Conservation (phyloP, 768 basidiomycete species). For the Mycena vitilis region DNA sequence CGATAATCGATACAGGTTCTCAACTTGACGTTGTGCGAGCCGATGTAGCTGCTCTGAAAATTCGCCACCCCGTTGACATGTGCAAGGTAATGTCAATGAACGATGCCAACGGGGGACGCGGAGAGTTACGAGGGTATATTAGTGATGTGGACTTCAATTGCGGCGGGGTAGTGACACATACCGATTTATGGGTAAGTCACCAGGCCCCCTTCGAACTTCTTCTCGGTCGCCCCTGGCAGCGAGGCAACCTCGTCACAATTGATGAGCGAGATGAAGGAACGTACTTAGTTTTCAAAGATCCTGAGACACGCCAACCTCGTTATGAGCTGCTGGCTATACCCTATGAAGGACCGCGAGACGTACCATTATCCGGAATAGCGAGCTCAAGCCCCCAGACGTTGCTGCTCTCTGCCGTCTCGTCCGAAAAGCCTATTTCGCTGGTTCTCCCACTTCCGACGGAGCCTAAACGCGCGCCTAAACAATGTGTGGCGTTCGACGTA, state of each 20-base stretch:
- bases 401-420: too few relatives aligned
- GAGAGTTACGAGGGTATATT: slow-evolving; percentile 37
- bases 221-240: slow-evolving; percentile 20
- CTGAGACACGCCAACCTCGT: not conserved
- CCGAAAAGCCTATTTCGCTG: too few relatives aligned
- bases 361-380: too few relatives aligned
- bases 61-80: slow-evolving; percentile 34
- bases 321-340: not conserved
- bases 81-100: slow-evolving; percentile 26
- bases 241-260: slow-evolving; percentile 33
- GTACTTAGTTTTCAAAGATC: slow-evolving; percentile 14
- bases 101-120: slow-evolving; percentile 45
- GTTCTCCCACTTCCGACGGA: too few relatives aligned
- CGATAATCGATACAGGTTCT: slow-evolving; percentile 31
- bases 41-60: slow-evolving; percentile 13
- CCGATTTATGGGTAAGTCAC: slow-evolving; percentile 39
- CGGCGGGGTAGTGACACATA: slow-evolving; percentile 35
- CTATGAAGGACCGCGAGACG: too few relatives aligned
- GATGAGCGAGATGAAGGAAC: slow-evolving; percentile 37
- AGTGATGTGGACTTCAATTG: slow-evolving; percentile 36
- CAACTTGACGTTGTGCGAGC: slow-evolving; percentile 19
- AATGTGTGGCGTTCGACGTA: too few relatives aligned
- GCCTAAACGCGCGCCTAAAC: too few relatives aligned
- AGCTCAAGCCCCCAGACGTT: too few relatives aligned
- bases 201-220: slow-evolving; percentile 25